Conservation (phyloP, 1,139 yeast genomes). For the Geotrichum reessii region DNA sequence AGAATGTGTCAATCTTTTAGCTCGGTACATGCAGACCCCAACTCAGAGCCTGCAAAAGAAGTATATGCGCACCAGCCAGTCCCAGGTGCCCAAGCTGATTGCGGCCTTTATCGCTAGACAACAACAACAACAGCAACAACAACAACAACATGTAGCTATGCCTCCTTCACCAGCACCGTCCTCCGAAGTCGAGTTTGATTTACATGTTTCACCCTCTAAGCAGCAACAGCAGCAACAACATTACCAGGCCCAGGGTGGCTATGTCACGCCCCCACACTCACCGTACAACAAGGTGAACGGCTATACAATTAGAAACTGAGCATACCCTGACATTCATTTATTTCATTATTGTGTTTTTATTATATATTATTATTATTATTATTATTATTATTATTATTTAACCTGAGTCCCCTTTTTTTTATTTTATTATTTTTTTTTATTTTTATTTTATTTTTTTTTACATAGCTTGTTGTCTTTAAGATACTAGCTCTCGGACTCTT, state of each 20-base stretch:
- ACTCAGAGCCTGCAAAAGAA: constrained; percentile 36
- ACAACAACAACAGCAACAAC: constrained; percentile 8
- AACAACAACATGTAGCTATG: constrained; percentile 8
- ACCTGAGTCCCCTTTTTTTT: too few species aligned
- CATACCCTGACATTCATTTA: not conserved
- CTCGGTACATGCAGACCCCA: constrained; percentile 34
- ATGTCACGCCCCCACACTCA: constrained; percentile 7
- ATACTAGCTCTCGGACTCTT: not conserved
- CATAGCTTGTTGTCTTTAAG: not conserved
- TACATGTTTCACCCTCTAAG: not conserved
- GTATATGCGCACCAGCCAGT: constrained; percentile 30
- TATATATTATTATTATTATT: too few species aligned
- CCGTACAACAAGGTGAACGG: not conserved
- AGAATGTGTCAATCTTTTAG: constrained; percentile 24
- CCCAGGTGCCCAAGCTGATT: constrained; percentile 31
- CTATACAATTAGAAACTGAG: not conserved
- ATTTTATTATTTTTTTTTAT: too few species aligned
- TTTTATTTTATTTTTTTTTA: too few species aligned
- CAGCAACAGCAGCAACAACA: constrained; percentile 5
- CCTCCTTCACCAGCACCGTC: constrained; percentile 9
- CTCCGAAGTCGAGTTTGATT: not conserved
- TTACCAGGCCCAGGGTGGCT: not conserved
- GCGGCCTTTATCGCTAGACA: constrained; percentile 27
- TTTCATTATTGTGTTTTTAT: too few species aligned
- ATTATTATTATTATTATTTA: too few species aligned